Evolutionary conservation across 768 basidiomycete genomes (phyloP).

Genomic region (Phanerochaete sordida): DNA sequence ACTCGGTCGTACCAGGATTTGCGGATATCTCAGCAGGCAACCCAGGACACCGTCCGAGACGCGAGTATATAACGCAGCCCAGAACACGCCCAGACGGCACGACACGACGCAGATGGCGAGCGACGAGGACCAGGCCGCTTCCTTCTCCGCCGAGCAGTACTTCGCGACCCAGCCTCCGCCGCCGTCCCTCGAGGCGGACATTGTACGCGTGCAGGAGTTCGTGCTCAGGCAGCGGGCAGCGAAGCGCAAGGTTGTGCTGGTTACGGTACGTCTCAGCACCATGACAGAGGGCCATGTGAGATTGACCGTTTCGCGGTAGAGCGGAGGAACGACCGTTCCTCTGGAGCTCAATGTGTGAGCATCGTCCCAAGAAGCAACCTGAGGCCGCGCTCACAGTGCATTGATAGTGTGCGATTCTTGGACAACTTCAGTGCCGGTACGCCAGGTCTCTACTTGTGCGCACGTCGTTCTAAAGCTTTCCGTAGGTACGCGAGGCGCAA

Average conservation of each 20-base stretch:
- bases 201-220: constrained; percentile 63
- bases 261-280: constrained; percentile 65
- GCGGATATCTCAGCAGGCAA: neutral
- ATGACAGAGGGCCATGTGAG: neutral
- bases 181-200: constrained; percentile 61
- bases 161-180: constrained; percentile 88
- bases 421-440: constrained; percentile 98
- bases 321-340: constrained; percentile 97
- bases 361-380: neutral
- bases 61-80: constrained; percentile 4
- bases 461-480: constrained; percentile 2
- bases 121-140: neutral
- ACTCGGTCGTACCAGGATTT: neutral
- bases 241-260: constrained; percentile 81
- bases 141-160: constrained; percentile 86
- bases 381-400: constrained; percentile 17
- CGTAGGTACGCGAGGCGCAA: constrained; percentile 90
- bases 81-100: neutral
- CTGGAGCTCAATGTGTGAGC: constrained; percentile 98
- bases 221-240: constrained; percentile 60
- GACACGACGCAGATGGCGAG: neutral
- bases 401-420: constrained; percentile 88
- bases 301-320: constrained; percentile 44
- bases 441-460: constrained; percentile 19
- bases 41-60: neutral